A percentile compares a stretch with the other conserved stretches of the same genome.
Conservation (phyloP, 1,284 basidiomycete species). For the Athelia sp. region DNA sequence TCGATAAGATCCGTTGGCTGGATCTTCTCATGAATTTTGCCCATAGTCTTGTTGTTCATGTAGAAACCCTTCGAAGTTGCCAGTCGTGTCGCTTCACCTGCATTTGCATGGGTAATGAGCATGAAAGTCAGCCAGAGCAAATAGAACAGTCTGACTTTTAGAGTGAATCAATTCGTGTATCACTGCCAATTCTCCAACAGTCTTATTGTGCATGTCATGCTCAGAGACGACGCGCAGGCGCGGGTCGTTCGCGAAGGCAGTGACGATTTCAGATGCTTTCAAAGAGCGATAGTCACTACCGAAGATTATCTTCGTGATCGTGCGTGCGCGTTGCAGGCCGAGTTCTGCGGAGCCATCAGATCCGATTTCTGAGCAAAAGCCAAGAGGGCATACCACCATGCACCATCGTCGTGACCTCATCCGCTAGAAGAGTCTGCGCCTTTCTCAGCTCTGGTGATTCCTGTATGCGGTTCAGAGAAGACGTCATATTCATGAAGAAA, state of each 20-base stretch:
- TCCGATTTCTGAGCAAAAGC: background rate
- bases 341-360: conserved; percentile 20
- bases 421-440: conserved; percentile 80
- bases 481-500: background rate
- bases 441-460: conserved; percentile 49
- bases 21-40: conserved; percentile 40
- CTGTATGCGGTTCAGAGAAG: conserved; percentile 23
- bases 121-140: background rate
- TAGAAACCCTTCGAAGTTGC: conserved; percentile 39
- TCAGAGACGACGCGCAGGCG: conserved; percentile 19
- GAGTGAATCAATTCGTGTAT: background rate
- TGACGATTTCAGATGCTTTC: conserved; percentile 40
- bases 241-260: conserved; percentile 57
- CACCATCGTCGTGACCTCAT: conserved; percentile 85
- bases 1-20: conserved; percentile 54
- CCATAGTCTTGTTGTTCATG: conserved; percentile 41
- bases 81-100: background rate
- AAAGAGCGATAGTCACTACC: conserved; percentile 41
- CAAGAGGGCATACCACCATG: conserved; percentile 62
- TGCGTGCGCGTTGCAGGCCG: conserved; percentile 45
- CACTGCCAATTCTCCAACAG: background rate
- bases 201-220: background rate
- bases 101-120: background rate
- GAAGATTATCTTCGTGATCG: conserved; percentile 61
- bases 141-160: background rate